Evolutionary conservation across 1,284 basidiomycete species (phyloP), one percentile per base, ranked within the genome.

Genomic region (Violaceomyces palustris): DNA sequence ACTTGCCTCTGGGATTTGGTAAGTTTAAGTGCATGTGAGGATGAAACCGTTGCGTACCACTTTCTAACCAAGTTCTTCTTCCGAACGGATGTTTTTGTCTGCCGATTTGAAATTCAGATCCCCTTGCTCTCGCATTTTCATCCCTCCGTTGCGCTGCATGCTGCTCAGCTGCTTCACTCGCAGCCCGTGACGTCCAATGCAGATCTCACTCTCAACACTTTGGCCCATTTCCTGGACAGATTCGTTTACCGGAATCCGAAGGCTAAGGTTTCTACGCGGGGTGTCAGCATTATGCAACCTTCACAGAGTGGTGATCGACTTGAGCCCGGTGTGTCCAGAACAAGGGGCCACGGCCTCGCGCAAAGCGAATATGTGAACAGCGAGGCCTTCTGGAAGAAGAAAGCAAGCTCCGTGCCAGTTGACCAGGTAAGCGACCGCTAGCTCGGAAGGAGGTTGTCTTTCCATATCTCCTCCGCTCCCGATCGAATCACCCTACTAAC

Each of bases 221-320:
- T 97, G 15, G 84, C 88, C 1, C 89, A 89, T 64, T 93, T 94
- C 79, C 79, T 93, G 25, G 90, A 93, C 67, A 78, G 82, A 21
- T 85, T 86, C 75, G 87, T 97, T 23, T 97, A 91, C 79, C 88
- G 91, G 72, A 97, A 97, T 73, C 86, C 92, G 2, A 98, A 97
- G 78, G 88, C 92, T 75, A 70, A 82, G 3, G 70, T 76, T 10
- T 86, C 85, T 58, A 87, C 90, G 18, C 80, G 83, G 2, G 88
- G 86, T 50, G 86, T 87, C 2, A 66, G 64, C 37, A 64, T 67
- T 52, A 98, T 98, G 94, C 94, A 99, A 76, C 91, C 91, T n/a
- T 15, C 40, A 17, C 80, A 81, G 34, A 73, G 75, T 2, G 82
- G 83, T n/a, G 77, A 77, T 32, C 9, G 37, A 5, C 27, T 44